These are phyloP conservation scores for Antitrichia curtipendula DNA, from an alignment of 225 moss, liverwort and hornwort genomes.

Conservation along the genomic window DNA sequence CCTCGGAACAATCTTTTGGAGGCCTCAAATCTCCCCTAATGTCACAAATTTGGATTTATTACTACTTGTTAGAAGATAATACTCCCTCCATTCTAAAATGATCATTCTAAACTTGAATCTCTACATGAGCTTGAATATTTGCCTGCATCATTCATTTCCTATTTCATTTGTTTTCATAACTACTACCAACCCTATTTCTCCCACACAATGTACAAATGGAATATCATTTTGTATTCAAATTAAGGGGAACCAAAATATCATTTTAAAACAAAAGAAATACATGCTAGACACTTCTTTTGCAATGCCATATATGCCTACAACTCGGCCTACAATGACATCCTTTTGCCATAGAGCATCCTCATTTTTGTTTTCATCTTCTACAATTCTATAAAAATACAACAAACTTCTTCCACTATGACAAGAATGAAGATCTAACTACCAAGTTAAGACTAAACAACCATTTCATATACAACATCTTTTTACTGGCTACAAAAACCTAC, in stretches of 20 bases:
- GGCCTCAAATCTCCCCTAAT: no score
- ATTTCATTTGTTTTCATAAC: neutral
- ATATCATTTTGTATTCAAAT: neutral
- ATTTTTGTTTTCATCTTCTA: neutral
- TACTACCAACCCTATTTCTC: neutral
- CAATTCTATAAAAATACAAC: neutral
- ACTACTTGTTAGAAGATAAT: neutral
- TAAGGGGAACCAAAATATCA: neutral
- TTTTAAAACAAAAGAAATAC: rapidly evolving
- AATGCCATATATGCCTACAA: neutral
- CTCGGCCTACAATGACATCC: neutral
- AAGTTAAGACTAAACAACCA: neutral
- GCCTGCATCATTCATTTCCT: rapidly evolving
- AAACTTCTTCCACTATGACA: rapidly evolving
- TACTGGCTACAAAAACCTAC: rapidly evolving
- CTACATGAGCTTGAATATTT: neutral
- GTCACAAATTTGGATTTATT: neutral
- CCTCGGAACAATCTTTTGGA: no score
- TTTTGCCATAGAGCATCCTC: rapidly evolving
- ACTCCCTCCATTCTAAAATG: neutral
- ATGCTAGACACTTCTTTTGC: neutral
- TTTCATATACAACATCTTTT: neutral
- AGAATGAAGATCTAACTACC: neutral
- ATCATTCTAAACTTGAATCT: neutral
- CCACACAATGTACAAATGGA: neutral